Evolutionary conservation across 768 basidiomycete genomes (phyloP), one percentile per base, ranked within the genome.

Genomic region (Pulveroboletus sp.): DNA sequence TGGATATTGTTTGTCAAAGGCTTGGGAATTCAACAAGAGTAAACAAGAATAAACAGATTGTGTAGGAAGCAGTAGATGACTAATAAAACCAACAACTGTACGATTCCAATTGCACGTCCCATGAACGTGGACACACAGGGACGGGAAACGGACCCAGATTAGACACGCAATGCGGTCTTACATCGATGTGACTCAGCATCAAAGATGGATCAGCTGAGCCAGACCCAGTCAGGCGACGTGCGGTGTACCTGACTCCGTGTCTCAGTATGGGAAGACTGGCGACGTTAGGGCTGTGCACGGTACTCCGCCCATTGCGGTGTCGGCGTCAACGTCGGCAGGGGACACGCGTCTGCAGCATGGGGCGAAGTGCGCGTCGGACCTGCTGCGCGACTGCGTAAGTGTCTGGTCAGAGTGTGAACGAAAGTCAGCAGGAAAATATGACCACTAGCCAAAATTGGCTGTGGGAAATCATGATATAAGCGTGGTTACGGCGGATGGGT

Each of bases 381-480:
- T 50, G 53, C 32, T 28, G 54, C 33, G 18, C 26, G 30, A 44
- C 42, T 44, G 54, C 54, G 54, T 55, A 55, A 55, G 17, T 35
- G 4, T 11, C 7, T 10, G 9, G 54, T 41, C 39, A 53, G n/a
- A 14, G 39, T 9, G 32, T 8, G 5, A 9, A 10, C 45, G 21
- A 37, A 17, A 24, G 33, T 35, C 33, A 21, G 33, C 35, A 30
- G 10, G 33, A 24, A 17, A n/a, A 35, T 35, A 21, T 30, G 9
- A n/a, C n/a, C 33, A 57, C 30, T 59, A 45, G 47, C 31, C 36
- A 49, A 43, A n/a, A 15, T 10, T 5, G 10, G 5, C 15, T 52
- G 66, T 68, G 66, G 4, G 62, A 69, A 55, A 37, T 15, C 0
- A 50, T 68, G 35, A 70, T 41, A 55, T 68, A 68, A 68, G 39